Base-by-base conservation (phyloP, 371 early-diverging fungal species). In the Mortierella sp. region DNA sequence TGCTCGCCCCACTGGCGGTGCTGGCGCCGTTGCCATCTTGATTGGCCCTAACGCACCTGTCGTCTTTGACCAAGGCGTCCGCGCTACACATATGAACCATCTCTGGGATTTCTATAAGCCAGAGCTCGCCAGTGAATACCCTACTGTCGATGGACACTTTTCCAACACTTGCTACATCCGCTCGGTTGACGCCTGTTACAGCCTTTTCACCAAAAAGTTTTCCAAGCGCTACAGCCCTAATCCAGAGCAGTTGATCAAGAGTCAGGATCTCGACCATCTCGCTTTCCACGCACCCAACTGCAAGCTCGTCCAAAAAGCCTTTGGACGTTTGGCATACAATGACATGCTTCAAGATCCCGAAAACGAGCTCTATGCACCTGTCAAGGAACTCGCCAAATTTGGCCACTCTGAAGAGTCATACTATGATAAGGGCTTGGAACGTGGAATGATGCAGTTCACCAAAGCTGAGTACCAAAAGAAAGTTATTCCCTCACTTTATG, bases 61-160 rank as follows among this genome's bases (percentile, higher is more conserved):
- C 43, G 96, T 96, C 31, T 87, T 97, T 76, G 98, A 99, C 80
- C 91, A 67, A 84, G 89, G 95, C 72, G 88, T 97, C 49, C 93
- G 98, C 53, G 87, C 92, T 63, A 95, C 97, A 31, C 94, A 95
- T 84, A 97, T 99, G 95, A 94, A 96, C 81, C 97, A 99, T 85
- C 93, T 92, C 58, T 98, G 95, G 86, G 99, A 99, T 83, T 99
- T 99, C 76, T 92, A 97, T 91, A 99, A 99, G 91, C 98, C 99
- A 68, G 93, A 97, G 85, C 90, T 97, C 78, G 92, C 93, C 72
- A 95, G 96, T 64, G 98, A 97, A 85, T 98, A 93, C 87, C 98
- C 99, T 55, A 92, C 92, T 47, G 97, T 99, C 42, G 97, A 99
- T 83, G 99, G 99, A 34, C 93, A 92, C 53, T 91, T 96, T 66